Base-by-base conservation (phyloP, 352 stramenopile species). In the Phytophthora niederhauseri region DNA sequence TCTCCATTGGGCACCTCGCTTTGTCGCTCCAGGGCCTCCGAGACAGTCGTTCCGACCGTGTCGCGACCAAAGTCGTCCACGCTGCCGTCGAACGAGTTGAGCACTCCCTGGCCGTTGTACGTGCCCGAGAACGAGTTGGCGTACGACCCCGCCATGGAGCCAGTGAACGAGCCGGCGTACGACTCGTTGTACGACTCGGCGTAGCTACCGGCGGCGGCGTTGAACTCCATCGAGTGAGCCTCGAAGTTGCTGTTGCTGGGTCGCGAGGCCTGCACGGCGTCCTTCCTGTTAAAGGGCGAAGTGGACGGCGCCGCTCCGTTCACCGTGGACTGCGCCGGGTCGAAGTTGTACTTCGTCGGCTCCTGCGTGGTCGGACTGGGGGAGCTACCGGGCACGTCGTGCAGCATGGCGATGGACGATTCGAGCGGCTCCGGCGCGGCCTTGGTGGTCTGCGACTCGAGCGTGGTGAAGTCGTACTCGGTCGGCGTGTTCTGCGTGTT, bases 111-210 rank as follows among this genome's bases (percentile, higher is more conserved):
- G 38, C 80, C 78, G 54, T 84, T 81, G 76, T 73, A 84, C 61
- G 72, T 84, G 34, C 65, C 74, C 4, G 70, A 74, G 55, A 75
- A 82, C 31, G 68, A 78, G 49, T 81, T 84, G 54, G 70, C 72
- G 63, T 84, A 88, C 43, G 76, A 85, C 4, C 60, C 70, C 0
- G 72, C 68, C 11, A 80, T 66, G 15, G 72, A 80, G 19, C 68
- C 70, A 19, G 65, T 55, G 36, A 80, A 77, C 1, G 71, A 80
- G 7, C 69, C 73, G 6, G 71, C 66, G 66, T 87, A 91, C 48
- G 80, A 90, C 64, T 86, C 85, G 34, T 72, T 80, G 69, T 84
- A 91, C 6, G 77, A 87, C 63, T 85, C 77, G 19, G 73, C 76
- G 43, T 84, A 84, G 52, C 80, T 90, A 20, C 73, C 73, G 15